Conservation (phyloP, 2,329 filamentous ascomycete species). For the Colletotrichum graminicola region DNA sequence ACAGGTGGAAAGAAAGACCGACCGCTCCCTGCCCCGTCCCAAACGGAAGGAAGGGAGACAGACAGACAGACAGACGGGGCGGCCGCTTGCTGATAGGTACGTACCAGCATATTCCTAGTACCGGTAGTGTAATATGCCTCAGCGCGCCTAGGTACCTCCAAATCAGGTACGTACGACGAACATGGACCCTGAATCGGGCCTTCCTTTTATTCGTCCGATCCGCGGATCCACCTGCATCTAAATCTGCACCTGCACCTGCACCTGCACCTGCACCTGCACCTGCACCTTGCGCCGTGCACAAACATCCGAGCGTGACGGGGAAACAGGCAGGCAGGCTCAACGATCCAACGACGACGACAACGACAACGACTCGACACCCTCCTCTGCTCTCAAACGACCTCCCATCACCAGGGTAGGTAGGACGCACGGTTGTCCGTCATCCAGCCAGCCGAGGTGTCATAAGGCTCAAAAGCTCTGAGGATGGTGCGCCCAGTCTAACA, state of each 20-base stretch:
- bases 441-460: not conserved
- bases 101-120: not conserved
- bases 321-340: not conserved
- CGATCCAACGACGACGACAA: not conserved
- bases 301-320: not conserved
- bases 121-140: too few species aligned
- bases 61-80: not conserved
- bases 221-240: not conserved
- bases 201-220: not conserved
- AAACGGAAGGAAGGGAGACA: constrained; percentile 5
- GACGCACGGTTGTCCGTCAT: not conserved
- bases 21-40: not conserved
- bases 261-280: not conserved
- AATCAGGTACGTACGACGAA: not conserved
- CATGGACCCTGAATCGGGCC: too few species aligned
- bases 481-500: not conserved
- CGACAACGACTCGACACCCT: not conserved
- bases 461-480: not conserved
- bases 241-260: not conserved
- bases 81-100: not conserved
- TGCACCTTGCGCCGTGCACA: not conserved
- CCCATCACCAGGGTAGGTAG: not conserved
- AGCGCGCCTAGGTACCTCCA: not conserved
- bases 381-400: not conserved
- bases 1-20: not conserved